Percentiles rank a stretch among this genome's conserved stretches.
phyloP scores from a whole-genome alignment of 306 rosid genomes.

The Hylodesmum podocarpum region DNA sequence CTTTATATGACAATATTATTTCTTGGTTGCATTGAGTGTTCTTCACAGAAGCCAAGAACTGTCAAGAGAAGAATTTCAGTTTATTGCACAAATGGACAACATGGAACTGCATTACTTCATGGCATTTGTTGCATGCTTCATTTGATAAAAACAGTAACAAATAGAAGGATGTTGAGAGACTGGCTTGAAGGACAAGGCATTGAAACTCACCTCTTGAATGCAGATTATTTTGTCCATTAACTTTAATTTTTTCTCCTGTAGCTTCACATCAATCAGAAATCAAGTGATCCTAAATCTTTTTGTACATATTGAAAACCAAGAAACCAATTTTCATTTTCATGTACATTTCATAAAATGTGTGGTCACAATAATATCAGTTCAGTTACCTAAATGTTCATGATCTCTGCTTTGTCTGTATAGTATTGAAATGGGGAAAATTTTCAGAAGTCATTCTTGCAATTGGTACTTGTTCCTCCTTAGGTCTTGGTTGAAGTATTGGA shows the following conservation, averaged over 20 bases:
- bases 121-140: not conserved
- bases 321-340: not conserved
- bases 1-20: not conserved
- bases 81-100: not conserved
- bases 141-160: not conserved
- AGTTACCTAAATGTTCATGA: not conserved
- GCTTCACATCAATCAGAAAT: constrained; percentile 2
- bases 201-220: constrained; percentile 16
- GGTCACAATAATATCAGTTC: not conserved
- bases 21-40: not conserved
- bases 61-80: not conserved
- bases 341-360: not conserved
- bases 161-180: not conserved
- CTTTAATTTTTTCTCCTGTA: not conserved
- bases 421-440: not conserved
- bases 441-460: not conserved
- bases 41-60: not conserved
- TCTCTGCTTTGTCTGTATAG: not conserved
- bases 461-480: not conserved
- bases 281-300: not conserved
- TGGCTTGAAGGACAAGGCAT: constrained; percentile 20
- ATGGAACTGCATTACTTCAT: constrained; percentile 12
- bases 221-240: not conserved
- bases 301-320: constrained; percentile 20
- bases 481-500: not conserved